These are phyloP conservation scores for Cryptococcus sp. DNA, from an alignment of 1,284 basidiomycete genomes.

Conservation along the genomic window DNA sequence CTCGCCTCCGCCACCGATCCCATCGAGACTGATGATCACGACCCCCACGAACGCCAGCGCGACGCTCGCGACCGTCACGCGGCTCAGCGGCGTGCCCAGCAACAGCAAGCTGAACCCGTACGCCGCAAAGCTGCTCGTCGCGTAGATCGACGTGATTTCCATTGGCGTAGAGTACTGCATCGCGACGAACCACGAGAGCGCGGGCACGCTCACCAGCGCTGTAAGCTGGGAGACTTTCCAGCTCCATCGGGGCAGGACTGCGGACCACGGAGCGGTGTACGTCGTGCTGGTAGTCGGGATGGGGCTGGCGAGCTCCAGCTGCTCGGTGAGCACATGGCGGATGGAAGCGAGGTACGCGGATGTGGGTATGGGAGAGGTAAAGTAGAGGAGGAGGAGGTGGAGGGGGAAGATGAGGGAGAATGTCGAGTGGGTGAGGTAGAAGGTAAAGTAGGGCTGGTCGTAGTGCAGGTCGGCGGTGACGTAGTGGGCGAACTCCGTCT, in stretches of 20 bases:
- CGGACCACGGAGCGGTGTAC: constrained; percentile 24
- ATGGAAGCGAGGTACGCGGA: constrained; percentile 18
- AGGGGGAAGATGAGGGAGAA: constrained; percentile 45
- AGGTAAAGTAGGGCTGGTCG: constrained; percentile 48
- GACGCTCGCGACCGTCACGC: constrained; percentile 40
- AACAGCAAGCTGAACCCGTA: constrained; percentile 47
- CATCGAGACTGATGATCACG: constrained; percentile 41
- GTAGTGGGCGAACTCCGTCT: constrained; percentile 47
- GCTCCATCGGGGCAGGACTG: constrained; percentile 21
- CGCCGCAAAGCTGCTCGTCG: constrained; percentile 38
- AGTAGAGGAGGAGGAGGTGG: constrained; percentile 29
- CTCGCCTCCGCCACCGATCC: constrained; percentile 20
- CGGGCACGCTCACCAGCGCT: constrained; percentile 34
- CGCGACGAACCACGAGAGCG: constrained; percentile 42
- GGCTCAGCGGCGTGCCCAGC: constrained; percentile 37
- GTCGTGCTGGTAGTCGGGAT: not conserved
- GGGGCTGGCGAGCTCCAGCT: constrained; percentile 16
- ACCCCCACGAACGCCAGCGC: constrained; percentile 46
- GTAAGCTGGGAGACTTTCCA: constrained; percentile 35
- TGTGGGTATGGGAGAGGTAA: constrained; percentile 13
- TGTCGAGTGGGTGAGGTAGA: constrained; percentile 49
- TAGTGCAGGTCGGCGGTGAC: constrained; percentile 28
- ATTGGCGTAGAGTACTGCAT: constrained; percentile 39
- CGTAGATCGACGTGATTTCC: constrained; percentile 46
- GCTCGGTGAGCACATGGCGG: constrained; percentile 18